Evolutionary conservation across 768 basidiomycete species (phyloP), one percentile per base, ranked within the genome.

Genomic region (Tylopilus balloui): DNA sequence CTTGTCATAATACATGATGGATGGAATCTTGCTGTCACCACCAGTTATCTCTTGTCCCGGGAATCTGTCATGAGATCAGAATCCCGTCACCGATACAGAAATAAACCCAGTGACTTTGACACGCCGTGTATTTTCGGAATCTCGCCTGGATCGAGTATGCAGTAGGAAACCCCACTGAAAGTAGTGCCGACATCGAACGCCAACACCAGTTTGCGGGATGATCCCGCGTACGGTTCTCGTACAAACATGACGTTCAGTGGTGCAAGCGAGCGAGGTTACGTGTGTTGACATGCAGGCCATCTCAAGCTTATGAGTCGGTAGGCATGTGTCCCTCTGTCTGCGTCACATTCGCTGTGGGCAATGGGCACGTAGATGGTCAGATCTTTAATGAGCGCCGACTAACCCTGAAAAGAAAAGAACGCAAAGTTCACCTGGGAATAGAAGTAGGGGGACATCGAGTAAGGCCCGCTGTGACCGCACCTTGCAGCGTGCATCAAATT

Each of bases 11-110:
- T 71, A 77, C 24, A 77, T 46, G 28, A 76, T 58, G 3, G 72
- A 71, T 1, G 76, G 74, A 17, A 76, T 72, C 54, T 69, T 76
- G 37, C 66, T 70, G 36, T 70, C 68, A 4, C 71, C 71, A 29
- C 63, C 64, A 15, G 47, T 55, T 36, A 61, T 59, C 41, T 71
- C 69, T 47, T 72, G 72, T 3, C 67, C 72, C 10, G 70, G 71
- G 51, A 63, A 69, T 32, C 66, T 56, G 20, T 20, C 1, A 17
- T 12, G 25, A 28, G 7, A 23, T 47, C 23, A 40, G 32, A 27
- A 29, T 19, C 14, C 25, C 20, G 10, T 31, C 17, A 24, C 29
- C 6, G 25, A 40, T 9, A 11, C 10, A 32, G 13, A 38, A 17
- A 32, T 12, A 12, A 19, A 27, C 1, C 21, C 3, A 0, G 6